Evolutionary conservation across 345 rosid species (phyloP).

Genomic region (Toxicodendron radicans): DNA sequence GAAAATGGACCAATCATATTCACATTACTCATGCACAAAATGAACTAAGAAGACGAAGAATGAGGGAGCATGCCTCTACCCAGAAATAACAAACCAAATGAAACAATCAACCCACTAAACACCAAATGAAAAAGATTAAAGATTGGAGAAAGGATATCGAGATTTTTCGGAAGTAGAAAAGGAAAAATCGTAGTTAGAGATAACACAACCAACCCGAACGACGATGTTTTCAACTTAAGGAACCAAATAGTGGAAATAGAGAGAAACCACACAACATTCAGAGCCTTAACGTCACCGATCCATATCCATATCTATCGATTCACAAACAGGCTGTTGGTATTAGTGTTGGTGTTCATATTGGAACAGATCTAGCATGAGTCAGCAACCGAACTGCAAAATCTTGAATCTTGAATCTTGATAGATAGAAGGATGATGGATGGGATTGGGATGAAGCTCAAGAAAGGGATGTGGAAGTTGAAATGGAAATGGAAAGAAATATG

Average conservation of each 20-base stretch:
- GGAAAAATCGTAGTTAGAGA: slow-evolving; percentile 77
- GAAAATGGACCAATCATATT: no score
- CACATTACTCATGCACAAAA: no score
- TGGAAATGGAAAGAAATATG: no score
- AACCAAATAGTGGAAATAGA: slow-evolving; percentile 69
- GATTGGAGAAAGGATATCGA: slow-evolving; percentile 54
- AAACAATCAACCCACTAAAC: slow-evolving; percentile 58
- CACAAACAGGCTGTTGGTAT: slow-evolving; percentile 40
- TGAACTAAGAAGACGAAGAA: no score
- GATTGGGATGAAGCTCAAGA: background rate
- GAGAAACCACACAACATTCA: slow-evolving; percentile 83
- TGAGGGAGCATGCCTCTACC: no score
- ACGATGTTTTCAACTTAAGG: slow-evolving; percentile 83
- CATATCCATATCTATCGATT: background rate
- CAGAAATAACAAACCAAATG: no score
- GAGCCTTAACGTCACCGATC: slow-evolving; percentile 88
- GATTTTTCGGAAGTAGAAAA: slow-evolving; percentile 50
- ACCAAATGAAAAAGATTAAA: slow-evolving; percentile 50
- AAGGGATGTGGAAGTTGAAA: no score
- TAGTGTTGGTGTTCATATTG: background rate
- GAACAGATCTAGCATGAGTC: background rate
- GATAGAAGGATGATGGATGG: background rate
- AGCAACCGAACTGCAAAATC: no score
- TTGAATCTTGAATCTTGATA: background rate
- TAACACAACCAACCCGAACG: slow-evolving; percentile 90